Evolutionary conservation across 176 grass and related monocot species (phyloP), one percentile per base, ranked within the genome.

Genomic region (Rhynchospora breviuscula): DNA sequence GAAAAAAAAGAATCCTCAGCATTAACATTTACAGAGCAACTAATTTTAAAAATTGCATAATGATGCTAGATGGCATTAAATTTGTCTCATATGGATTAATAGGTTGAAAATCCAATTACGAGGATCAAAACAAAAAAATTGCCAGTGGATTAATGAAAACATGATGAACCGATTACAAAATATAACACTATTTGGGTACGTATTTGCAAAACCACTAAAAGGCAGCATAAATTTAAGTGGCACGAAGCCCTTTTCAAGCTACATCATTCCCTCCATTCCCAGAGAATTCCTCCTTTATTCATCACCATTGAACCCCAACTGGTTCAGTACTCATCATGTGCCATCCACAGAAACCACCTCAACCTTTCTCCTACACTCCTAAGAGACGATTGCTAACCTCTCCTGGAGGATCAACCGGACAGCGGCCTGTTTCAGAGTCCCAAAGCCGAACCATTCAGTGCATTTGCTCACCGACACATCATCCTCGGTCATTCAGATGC

Each of bases 401-500:
- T 53, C 59, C 19, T 31, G 59, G 53, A 82, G 25, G 18, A 6
- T 67, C 80, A 82, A 15, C 59, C 11, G 7, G 0, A 10, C 11
- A 67, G 44, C 61, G 52, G 61, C 80, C 61, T 67, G 60, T 63
- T 14, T 67, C 80, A 5, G 60, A 82, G 59, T 46, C 76, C 18
- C 49, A 64, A 29, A 44, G 60, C 31, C 61, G 45, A 31, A 49
- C 53, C 26, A 81, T 21, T 25, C 44, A 15, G 82, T 88, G 87
- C 56, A 73, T 88, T 68, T 89, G 83, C 78, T 89, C 87, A 10
- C 83, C 87, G 67, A 89, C 94, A 51, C 70, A 29, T 60, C 92
- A 94, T 75, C 90, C 71, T 8, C 88, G 92, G 0, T 97, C 94
- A 0, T 94, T 94, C 87, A 84, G 92, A 18, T 97, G 92, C 88